Evolutionary conservation across 148 eudicot species (phyloP), one percentile per base, ranked within the genome.

Genomic region (Heliosperma pusillum): DNA sequence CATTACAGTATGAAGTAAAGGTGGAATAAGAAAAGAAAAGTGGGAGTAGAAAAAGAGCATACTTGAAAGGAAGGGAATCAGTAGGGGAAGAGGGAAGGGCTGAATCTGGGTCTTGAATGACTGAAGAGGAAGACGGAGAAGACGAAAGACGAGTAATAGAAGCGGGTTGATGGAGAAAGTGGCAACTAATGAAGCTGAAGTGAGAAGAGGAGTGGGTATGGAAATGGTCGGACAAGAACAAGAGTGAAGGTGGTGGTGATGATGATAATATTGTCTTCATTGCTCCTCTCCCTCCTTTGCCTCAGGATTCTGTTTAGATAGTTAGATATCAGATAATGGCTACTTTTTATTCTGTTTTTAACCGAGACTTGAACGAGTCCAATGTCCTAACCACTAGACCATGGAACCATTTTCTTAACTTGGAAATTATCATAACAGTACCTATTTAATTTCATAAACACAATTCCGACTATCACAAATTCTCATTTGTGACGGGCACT

Each of bases 381-480:
- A 64, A 70, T 77, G 81, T 78, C 78, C 84, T 81, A 36, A 81
- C 79, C 80, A 50, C 83, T 76, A 80, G 82, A 80, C 80, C 80
- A 76, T 77, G 45, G 74, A 73, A 76, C 79, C 83, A 7, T 0
- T 47, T 47, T n/a, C n/a, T n/a, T n/a, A n/a, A n/a, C n/a, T n/a
- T n/a, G n/a, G n/a, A n/a, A n/a, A n/a, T n/a, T n/a, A n/a, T n/a
- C n/a, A n/a, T n/a, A n/a, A n/a, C n/a, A n/a, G n/a, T n/a, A n/a
- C n/a, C n/a, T n/a, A n/a, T n/a, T n/a, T n/a, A n/a, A n/a, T n/a
- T n/a, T n/a, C n/a, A n/a, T n/a, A n/a, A n/a, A n/a, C n/a, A n/a
- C n/a, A n/a, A n/a, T n/a, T n/a, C n/a, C n/a, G n/a, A n/a, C n/a
- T n/a, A n/a, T n/a, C n/a, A n/a, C n/a, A n/a, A n/a, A n/a, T n/a